Conservation (phyloP, 225 moss, liverwort and hornwort genomes). For the Pseudisothecium myosuroides region DNA sequence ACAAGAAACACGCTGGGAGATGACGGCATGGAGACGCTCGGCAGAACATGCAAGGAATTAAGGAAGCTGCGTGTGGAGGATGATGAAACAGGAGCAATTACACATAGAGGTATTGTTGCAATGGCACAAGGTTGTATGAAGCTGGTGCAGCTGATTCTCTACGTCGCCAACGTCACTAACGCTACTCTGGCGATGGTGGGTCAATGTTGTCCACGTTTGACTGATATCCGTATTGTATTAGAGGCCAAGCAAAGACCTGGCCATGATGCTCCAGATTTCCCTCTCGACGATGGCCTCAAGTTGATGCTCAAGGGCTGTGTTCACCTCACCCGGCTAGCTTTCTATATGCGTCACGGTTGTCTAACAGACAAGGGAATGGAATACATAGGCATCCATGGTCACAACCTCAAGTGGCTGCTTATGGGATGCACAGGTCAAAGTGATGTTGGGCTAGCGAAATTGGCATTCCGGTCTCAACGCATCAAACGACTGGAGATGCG, state of each 20-base stretch:
- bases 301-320: slow-evolving; percentile 53
- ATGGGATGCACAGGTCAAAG: slow-evolving; percentile 74
- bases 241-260: not conserved
- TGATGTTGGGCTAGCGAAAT: slow-evolving; percentile 46
- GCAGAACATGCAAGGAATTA: slow-evolving; percentile 42
- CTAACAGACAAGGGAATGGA: slow-evolving; percentile 68
- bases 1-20: slow-evolving; percentile 61
- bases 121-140: slow-evolving; percentile 58
- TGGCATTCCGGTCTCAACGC: slow-evolving; percentile 46
- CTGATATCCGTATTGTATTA: slow-evolving; percentile 66
- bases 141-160: slow-evolving; percentile 58
- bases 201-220: slow-evolving; percentile 46
- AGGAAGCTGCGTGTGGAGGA: slow-evolving; percentile 57
- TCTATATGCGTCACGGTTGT: slow-evolving; percentile 64
- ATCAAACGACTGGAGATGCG: slow-evolving; percentile 74
- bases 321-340: slow-evolving; percentile 46
- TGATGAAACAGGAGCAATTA: slow-evolving; percentile 51
- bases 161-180: slow-evolving; percentile 50
- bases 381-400: slow-evolving; percentile 62
- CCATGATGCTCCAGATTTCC: slow-evolving; percentile 29
- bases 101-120: slow-evolving; percentile 60
- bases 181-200: slow-evolving; percentile 58
- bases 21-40: slow-evolving; percentile 46
- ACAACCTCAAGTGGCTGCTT: slow-evolving; percentile 60
- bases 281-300: slow-evolving; percentile 80